Evolutionary conservation across 345 rosid genomes (phyloP), one percentile per base, ranked within the genome.

Genomic region (Gossypium longicalyx): DNA sequence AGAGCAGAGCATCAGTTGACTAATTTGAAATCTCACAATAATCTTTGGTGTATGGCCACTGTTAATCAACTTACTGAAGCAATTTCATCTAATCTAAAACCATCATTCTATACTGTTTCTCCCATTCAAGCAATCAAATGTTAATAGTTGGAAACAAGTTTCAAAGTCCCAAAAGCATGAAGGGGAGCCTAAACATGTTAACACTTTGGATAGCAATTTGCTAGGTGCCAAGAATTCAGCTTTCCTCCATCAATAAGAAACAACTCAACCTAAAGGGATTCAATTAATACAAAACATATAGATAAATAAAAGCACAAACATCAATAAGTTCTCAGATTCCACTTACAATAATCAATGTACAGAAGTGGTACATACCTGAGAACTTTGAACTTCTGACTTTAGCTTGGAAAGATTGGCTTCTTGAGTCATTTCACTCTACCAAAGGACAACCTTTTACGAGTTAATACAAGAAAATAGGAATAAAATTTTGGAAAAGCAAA

Each of bases 401-500:
- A 94, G 91, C 80, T 87, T 89, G 19, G 93, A 83, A 78, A 94
- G 72, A 79, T 86, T 89, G 54, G 97, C 79, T 74, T 92, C 95
- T 67, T 86, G 93, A 61, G 77, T 78, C 93, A 94, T 88, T 79
- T 83, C 90, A 68, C 79, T 85, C 98, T 92, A 77, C 78, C 71
- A 59, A 52, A 13, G 54, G 52, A 29, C 23, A 63, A 6, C 62
- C 11, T 9, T 3, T 59, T n/a, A 61, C 74, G 13, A 49, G 20
- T 59, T 23, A 78, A 47, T 3, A 47, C 9, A 52, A 16, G 41
- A 34, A 34, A 34, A 34, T 34, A 34, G 7, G 41, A 34, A 34
- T 10, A 56, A 20, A 56, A 56, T 20, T 11, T 19, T 9, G 27
- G 12, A 56, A 56, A 9, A 54, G 19, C 62, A 58, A 58, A 7